phyloP scores from a whole-genome alignment of 805 yeast genomes.

The Candida multigemmis region DNA sequence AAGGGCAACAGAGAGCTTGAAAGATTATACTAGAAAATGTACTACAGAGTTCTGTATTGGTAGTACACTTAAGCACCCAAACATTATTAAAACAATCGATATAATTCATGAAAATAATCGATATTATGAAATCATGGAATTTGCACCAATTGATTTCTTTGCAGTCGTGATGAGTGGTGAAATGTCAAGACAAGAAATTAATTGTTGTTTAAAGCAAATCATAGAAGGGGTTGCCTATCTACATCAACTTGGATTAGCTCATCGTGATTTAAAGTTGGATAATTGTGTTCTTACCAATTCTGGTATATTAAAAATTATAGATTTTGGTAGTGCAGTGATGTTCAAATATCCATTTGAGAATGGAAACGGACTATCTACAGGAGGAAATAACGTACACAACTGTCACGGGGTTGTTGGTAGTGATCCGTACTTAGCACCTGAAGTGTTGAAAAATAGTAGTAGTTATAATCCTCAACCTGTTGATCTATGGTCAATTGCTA shows the following conservation, averaged over 20 bases:
- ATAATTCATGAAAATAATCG: constrained; percentile 83
- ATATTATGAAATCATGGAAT: constrained; percentile 88
- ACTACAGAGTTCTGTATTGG: constrained; percentile 95
- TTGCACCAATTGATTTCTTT: constrained; percentile 85
- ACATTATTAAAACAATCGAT: constrained; percentile 85
- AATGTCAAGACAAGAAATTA: constrained; percentile 71
- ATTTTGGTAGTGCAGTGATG: constrained; percentile 90
- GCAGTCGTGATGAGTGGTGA: constrained; percentile 92
- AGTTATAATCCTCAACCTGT: constrained; percentile 85
- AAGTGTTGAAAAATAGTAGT: constrained; percentile 56
- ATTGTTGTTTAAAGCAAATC: constrained; percentile 86
- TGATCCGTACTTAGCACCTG: constrained; percentile 88
- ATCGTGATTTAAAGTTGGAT: constrained; percentile 85
- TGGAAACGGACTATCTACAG: constrained; percentile 31
- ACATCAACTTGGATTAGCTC: constrained; percentile 81
- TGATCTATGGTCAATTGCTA: constrained; percentile 90
- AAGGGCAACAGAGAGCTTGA: constrained; percentile 60
- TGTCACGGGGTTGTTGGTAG: constrained; percentile 78
- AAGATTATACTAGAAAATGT: constrained; percentile 87
- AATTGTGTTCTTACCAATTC: constrained; percentile 79
- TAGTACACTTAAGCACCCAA: constrained; percentile 79
- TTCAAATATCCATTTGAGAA: constrained; percentile 74
- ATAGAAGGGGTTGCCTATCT: constrained; percentile 73
- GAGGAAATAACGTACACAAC: constrained; percentile 57
- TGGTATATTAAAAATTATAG: constrained; percentile 85